Percentiles rank a stretch among this genome's conserved stretches.
phyloP scores from a whole-genome alignment of 23 red algal genomes.

The Gracilaria domingensis region DNA sequence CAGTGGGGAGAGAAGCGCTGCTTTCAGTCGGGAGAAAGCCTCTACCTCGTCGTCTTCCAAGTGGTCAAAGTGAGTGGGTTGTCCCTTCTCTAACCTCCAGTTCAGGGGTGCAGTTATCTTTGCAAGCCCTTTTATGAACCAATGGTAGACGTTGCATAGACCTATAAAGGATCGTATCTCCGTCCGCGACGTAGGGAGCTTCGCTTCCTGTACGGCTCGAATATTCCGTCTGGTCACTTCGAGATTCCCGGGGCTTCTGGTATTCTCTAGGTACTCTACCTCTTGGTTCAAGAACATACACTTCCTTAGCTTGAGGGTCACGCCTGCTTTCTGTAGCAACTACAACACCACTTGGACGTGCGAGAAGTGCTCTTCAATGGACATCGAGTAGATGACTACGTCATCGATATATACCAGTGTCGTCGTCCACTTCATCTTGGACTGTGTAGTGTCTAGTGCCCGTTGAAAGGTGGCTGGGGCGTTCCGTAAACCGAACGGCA shows the following conservation, averaged over 20 bases:
- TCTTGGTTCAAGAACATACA: not conserved
- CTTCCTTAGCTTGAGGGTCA: slow-evolving; percentile 28
- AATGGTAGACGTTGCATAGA: slow-evolving; percentile 36
- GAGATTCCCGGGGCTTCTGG: not conserved
- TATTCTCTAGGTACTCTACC: slow-evolving; percentile 28
- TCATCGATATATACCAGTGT: slow-evolving; percentile 25
- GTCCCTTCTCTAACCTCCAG: not conserved
- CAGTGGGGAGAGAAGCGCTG: not conserved
- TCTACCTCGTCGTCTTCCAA: slow-evolving; percentile 13
- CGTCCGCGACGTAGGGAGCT: slow-evolving; percentile 15
- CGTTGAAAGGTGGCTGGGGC: slow-evolving; percentile 31
- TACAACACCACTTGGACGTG: not conserved
- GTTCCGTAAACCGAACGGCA: not conserved
- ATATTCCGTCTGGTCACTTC: not conserved
- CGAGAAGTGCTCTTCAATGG: not conserved
- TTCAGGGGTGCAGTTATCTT: slow-evolving; percentile 25
- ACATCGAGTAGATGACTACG: slow-evolving; percentile 10
- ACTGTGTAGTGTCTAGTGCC: not conserved
- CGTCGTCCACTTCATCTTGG: not conserved
- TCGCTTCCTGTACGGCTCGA: not conserved
- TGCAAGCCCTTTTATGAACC: slow-evolving; percentile 35
- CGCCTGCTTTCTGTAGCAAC: not conserved
- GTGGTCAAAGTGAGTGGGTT: not conserved
- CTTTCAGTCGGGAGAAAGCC: slow-evolving; percentile 16
- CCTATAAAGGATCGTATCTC: slow-evolving; percentile 19